Base-by-base conservation (phyloP, 2,329 filamentous ascomycete species). In the Cladobotryum mycophilum region DNA sequence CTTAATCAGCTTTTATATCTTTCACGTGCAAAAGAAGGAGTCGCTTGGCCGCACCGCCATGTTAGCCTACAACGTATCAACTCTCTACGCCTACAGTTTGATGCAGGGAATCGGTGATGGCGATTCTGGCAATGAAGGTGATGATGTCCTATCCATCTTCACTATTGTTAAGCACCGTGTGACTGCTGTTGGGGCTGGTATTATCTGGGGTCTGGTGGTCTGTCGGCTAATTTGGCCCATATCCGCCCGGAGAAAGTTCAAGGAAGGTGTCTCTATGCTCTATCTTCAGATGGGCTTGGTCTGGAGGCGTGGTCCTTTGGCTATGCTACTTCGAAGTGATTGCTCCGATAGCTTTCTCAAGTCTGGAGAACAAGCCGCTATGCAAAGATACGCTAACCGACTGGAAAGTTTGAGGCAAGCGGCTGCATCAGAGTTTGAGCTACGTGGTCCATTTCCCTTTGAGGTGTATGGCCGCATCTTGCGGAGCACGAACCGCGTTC, bases 281-380 rank as follows among this genome's bases (percentile, higher is more conserved):
- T 95, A 90, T 80, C 76, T 96, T 5, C 86, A 92, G 48, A 91
- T 96, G 85, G 87, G 88, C 8, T 75, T 96, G 33, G 89, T 96
- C 57, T 96, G 91, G 91, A 92, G 89, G 68, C 81, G 89, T 35
- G 89, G 93, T 7, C 91, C 91, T 0, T 73, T 96, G n/a, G 84
- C 86, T 3, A 82, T 84, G 9, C 77, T 95, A 53, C 72, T 83
- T 1, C 78, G 82, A 48, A 79, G 75, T 49, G 73, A 78, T 59
- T 71, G 68, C 53, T 71, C 74, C 4, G 71, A 76, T 18, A 79
- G 80, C 2, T 96, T 93, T 66, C 88, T 95, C 76, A 85, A 84
- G 58, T 79, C 88, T 1, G 80, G 84, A n/a, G 91, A 96, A 67
- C 89, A 93, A 63, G 79, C 86, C 3, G 85, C 88, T 36, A 76